These are phyloP conservation scores for Pichia exigua DNA, from an alignment of 805 yeast genomes.

Conservation along the genomic window DNA sequence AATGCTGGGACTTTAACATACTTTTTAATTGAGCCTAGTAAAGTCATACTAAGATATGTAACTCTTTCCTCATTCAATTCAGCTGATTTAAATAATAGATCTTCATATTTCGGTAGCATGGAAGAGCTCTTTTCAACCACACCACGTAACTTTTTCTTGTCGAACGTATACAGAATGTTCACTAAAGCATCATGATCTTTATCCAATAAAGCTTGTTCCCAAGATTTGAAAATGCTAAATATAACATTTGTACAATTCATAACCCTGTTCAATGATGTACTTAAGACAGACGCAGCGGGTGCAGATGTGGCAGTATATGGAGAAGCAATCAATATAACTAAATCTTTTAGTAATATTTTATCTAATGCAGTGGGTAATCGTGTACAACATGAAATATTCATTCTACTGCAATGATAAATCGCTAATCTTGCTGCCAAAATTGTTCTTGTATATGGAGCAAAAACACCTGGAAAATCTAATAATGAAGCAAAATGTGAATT, in stretches of 20 bases:
- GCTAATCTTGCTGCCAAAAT: slow-evolving; percentile 69
- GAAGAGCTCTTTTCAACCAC: slow-evolving; percentile 51
- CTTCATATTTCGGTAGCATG: slow-evolving; percentile 40
- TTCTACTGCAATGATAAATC: slow-evolving; percentile 67
- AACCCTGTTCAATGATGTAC: slow-evolving; percentile 62
- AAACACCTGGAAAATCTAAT: slow-evolving; percentile 55
- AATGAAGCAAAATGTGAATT: slow-evolving; percentile 34
- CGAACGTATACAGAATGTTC: slow-evolving; percentile 55
- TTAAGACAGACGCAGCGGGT: slow-evolving; percentile 61
- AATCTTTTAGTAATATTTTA: slow-evolving; percentile 51
- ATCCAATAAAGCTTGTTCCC: slow-evolving; percentile 37
- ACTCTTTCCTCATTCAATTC: slow-evolving; percentile 49
- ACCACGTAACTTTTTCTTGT: slow-evolving; percentile 47
- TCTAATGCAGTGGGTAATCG: slow-evolving; percentile 65
- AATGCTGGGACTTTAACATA: slow-evolving; percentile 40
- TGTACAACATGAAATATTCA: slow-evolving; percentile 62
- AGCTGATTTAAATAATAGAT: slow-evolving; percentile 46
- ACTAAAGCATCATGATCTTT: slow-evolving; percentile 50
- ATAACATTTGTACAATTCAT: slow-evolving; percentile 46
- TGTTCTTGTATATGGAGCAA: slow-evolving; percentile 70
- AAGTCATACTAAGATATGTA: slow-evolving; percentile 43
- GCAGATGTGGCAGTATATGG: slow-evolving; percentile 61
- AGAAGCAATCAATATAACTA: slow-evolving; percentile 58
- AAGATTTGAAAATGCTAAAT: slow-evolving; percentile 38
- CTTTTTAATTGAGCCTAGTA: slow-evolving; percentile 36